phyloP scores from a whole-genome alignment of 148 eudicot genomes.

The Drosera capensis region DNA sequence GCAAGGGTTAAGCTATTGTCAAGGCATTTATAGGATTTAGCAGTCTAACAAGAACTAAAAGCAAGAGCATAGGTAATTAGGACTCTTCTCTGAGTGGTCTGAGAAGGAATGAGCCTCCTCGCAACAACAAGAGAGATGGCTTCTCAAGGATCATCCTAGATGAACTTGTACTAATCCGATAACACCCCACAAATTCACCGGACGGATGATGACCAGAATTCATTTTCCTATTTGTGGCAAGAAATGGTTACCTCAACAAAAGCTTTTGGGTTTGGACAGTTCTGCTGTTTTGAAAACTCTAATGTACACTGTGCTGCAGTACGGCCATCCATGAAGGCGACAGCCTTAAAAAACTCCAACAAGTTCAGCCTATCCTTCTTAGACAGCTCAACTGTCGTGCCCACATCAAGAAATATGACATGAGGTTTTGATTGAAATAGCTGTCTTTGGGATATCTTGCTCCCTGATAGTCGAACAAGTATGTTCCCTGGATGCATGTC shows the following conservation, averaged over 20 bases:
- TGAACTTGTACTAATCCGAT: too few species aligned
- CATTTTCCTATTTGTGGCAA: too few species aligned
- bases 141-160: too few species aligned
- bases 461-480: slow-evolving; percentile 41
- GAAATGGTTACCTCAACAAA: slow-evolving; percentile 38
- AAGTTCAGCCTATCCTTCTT: slow-evolving; percentile 41
- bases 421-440: slow-evolving; percentile 57
- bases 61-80: too few species aligned
- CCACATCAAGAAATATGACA: slow-evolving; percentile 78
- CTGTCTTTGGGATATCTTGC: slow-evolving; percentile 20
- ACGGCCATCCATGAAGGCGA: slow-evolving; percentile 63
- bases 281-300: slow-evolving; percentile 50
- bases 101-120: too few species aligned
- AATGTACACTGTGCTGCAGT: slow-evolving; percentile 67
- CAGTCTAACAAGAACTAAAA: too few species aligned
- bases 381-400: slow-evolving; percentile 90
- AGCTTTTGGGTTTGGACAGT: slow-evolving; percentile 58
- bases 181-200: too few species aligned
- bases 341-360: slow-evolving; percentile 73
- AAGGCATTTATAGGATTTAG: too few species aligned
- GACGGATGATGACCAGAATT: too few species aligned
- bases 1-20: too few species aligned
- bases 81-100: too few species aligned
- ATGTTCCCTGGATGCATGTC: slow-evolving; percentile 98
- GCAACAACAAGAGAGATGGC: too few species aligned